A percentile compares a stretch with the other conserved stretches of the same genome.
Evolutionary conservation across 169 alveolate genomes (phyloP).

Genomic region (Plasmodium blacklocki): DNA sequence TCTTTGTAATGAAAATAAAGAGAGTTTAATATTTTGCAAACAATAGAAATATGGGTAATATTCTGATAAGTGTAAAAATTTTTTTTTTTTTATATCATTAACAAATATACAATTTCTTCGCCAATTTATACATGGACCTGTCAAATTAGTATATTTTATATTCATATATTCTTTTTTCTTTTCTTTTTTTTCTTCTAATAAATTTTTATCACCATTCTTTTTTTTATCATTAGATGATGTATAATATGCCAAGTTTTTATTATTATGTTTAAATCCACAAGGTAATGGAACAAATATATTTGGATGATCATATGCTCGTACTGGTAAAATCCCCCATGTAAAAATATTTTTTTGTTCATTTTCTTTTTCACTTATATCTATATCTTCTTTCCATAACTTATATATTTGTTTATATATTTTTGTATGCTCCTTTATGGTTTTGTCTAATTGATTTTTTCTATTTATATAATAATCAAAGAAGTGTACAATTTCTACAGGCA

Average conservation of each 20-base stretch:
- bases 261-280: conserved; percentile 89
- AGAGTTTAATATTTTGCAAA: conserved; percentile 34
- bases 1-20: conserved; percentile 50
- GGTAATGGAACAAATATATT: conserved; percentile 90
- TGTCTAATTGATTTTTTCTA: conserved; percentile 42
- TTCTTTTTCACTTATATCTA: conserved; percentile 75
- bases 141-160: conserved; percentile 80
- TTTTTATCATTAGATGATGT: conserved; percentile 32
- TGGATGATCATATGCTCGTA: conserved; percentile 91
- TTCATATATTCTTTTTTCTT: conserved; percentile 83
- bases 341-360: conserved; percentile 79
- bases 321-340: conserved; percentile 93
- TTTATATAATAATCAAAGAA: conserved; percentile 27
- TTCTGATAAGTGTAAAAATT: conserved; percentile 17
- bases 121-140: conserved; percentile 85
- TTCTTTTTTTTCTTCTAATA: conserved; percentile 79
- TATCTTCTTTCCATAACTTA: conserved; percentile 77
- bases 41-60: conserved; percentile 39
- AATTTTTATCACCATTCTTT: conserved; percentile 16
- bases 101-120: conserved; percentile 78
- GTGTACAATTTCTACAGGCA: conserved; percentile 8
- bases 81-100: conserved; percentile 23
- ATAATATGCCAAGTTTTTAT: conserved; percentile 88
- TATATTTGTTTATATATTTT: conserved; percentile 47
- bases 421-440: conserved; percentile 50